A percentile compares a stretch with the other conserved stretches of the same genome.
Conservation (phyloP, 2,329 filamentous ascomycete genomes). For the Aspergillus sergii region DNA sequence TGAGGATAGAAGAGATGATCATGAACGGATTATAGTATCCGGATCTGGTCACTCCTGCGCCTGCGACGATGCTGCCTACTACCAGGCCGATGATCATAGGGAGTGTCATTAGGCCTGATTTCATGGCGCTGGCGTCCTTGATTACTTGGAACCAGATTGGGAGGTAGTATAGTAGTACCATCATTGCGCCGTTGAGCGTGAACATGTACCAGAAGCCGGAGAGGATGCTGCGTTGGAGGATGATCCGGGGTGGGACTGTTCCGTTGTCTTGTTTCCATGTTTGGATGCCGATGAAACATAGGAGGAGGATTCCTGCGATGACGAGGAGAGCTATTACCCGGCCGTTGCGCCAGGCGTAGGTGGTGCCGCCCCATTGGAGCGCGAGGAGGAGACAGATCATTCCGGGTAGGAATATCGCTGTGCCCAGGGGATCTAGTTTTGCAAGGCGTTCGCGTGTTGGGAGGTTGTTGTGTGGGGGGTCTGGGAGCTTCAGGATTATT, state of each 20-base stretch:
- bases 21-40: conserved; percentile 15
- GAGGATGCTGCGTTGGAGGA: conserved; percentile 12
- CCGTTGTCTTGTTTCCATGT: conserved; percentile 4
- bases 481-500: conserved; percentile 1
- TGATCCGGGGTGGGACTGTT: conserved; percentile 13
- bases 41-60: conserved; percentile 1
- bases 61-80: background rate
- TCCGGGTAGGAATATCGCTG: conserved; percentile 4
- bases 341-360: conserved; percentile 13
- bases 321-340: conserved; percentile 14
- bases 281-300: conserved; percentile 8
- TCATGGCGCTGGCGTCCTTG: background rate
- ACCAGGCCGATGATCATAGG: conserved; percentile 3
- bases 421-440: conserved; percentile 10
- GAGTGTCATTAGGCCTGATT: background rate
- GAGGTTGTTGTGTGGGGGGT: background rate
- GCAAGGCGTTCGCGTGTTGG: background rate
- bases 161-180: conserved; percentile 15
- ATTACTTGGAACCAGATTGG: conserved; percentile 6
- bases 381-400: conserved; percentile 18
- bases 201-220: conserved; percentile 5
- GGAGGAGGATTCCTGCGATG: conserved; percentile 7
- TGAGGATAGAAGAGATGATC: background rate
- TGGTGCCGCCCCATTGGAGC: conserved; percentile 18
- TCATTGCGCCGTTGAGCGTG: conserved; percentile 4